Conservation (phyloP, 1,284 basidiomycete genomes). For the Sanghuangporus sanghuang region DNA sequence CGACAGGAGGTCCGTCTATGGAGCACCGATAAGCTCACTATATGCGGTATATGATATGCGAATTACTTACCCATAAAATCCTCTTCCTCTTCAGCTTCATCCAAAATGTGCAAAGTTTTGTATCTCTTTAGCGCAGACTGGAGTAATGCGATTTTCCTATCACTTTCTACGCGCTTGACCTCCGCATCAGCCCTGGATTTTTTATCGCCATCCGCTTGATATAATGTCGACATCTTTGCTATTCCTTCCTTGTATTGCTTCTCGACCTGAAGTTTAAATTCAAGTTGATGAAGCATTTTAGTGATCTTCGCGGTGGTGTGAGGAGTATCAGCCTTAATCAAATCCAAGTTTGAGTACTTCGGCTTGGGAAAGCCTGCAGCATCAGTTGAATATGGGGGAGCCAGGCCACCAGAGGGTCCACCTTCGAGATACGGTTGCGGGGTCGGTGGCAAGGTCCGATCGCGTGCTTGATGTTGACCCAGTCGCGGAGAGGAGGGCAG, state of each 20-base stretch:
- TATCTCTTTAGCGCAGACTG: constrained; percentile 92
- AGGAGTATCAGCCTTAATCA: constrained; percentile 97
- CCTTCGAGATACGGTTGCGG: constrained; percentile 46
- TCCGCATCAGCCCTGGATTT: constrained; percentile 89
- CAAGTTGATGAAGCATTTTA: constrained; percentile 96
- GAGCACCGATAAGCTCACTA: constrained; percentile 6
- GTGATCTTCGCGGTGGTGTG: constrained; percentile 96
- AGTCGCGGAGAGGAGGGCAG: constrained; percentile 25
- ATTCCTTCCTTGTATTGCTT: constrained; percentile 98
- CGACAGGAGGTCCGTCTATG: constrained; percentile 49
- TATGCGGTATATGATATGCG: constrained; percentile 13
- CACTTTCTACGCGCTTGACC: constrained; percentile 89
- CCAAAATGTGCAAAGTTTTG: constrained; percentile 92
- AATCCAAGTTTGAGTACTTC: constrained; percentile 80
- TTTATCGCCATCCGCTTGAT: constrained; percentile 95
- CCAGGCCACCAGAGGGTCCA: constrained; percentile 31
- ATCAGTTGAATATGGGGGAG: constrained; percentile 36
- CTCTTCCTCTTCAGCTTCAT: constrained; percentile 81
- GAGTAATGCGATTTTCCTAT: constrained; percentile 93
- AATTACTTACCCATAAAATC: constrained; percentile 48
- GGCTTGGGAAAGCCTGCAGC: constrained; percentile 38
- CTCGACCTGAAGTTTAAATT: constrained; percentile 99
- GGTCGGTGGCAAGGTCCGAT: constrained; percentile 36
- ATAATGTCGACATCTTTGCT: constrained; percentile 97
- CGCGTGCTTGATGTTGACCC: constrained; percentile 26